A percentile compares a stretch with the other conserved stretches of the same genome.
Conservation (phyloP, 495 filamentous ascomycete genomes). For the Amorphotheca resinae region DNA sequence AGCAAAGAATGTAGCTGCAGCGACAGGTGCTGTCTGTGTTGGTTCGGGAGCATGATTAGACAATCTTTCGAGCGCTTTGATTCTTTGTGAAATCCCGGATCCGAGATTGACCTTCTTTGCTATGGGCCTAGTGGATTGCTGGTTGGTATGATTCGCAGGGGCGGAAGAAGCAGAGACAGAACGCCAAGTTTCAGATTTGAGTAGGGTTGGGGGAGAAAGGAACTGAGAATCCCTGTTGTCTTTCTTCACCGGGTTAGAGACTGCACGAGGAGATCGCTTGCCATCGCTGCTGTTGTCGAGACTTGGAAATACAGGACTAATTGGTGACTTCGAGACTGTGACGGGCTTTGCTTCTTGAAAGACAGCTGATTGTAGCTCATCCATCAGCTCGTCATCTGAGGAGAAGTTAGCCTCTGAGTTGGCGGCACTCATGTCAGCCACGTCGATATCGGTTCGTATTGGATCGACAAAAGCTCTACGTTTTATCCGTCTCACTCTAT, state of each 20-base stretch:
- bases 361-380: conserved; percentile 73
- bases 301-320: conserved; percentile 49
- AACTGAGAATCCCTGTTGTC: conserved; percentile 15
- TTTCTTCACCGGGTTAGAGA: conserved; percentile 33
- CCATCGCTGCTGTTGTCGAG: conserved; percentile 23
- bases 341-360: conserved; percentile 76
- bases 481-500: conserved; percentile 26
- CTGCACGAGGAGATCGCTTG: conserved; percentile 37
- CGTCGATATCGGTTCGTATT: conserved; percentile 36
- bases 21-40: conserved; percentile 17
- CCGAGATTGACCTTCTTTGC: conserved; percentile 74
- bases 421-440: conserved; percentile 32
- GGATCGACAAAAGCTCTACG: conserved; percentile 39
- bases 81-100: conserved; percentile 77
- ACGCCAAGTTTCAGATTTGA: conserved; percentile 24
- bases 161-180: conserved; percentile 34
- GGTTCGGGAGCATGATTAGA: conserved; percentile 28
- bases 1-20: conserved; percentile 33
- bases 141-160: conserved; percentile 34
- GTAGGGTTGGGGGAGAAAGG: conserved; percentile 2
- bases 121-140: conserved; percentile 32
- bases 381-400: conserved; percentile 81
- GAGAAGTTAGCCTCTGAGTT: conserved; percentile 52
- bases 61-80: conserved; percentile 75
- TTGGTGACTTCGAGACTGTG: conserved; percentile 71